Conservation (phyloP, 2,329 filamentous ascomycete species). For the Xylaria sp. region DNA sequence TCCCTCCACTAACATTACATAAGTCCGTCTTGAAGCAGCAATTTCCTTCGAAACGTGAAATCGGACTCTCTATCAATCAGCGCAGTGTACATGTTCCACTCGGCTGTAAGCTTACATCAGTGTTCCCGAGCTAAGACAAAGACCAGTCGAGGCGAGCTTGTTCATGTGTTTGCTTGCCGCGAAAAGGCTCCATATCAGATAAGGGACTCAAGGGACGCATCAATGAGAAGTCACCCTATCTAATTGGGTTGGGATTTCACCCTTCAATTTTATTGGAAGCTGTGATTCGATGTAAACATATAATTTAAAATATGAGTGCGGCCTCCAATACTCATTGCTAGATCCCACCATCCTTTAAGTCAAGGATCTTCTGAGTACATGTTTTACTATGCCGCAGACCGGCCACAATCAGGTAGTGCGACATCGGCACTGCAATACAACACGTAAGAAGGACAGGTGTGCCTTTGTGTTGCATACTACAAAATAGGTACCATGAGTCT, state of each 20-base stretch:
- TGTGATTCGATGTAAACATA: too few species aligned
- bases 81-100: not conserved
- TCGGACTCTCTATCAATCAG: not conserved
- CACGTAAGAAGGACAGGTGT: not conserved
- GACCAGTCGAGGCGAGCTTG: not conserved
- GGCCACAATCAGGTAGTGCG: slow-evolving; percentile 2
- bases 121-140: not conserved
- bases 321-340: too few species aligned
- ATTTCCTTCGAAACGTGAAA: too few species aligned
- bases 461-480: not conserved
- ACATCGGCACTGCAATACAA: slow-evolving; percentile 1
- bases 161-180: not conserved
- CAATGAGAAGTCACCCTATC: too few species aligned
- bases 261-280: too few species aligned
- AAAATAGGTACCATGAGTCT: not conserved
- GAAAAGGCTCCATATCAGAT: not conserved
- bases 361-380: slow-evolving; percentile 1
- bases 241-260: too few species aligned
- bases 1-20: not conserved
- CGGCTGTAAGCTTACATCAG: not conserved
- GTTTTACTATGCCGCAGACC: slow-evolving; percentile 17
- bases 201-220: not conserved
- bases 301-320: too few species aligned
- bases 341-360: too few species aligned
- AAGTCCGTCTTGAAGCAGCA: not conserved